A percentile compares a stretch with the other conserved stretches of the same genome.
These are phyloP conservation scores for Candolleomyces aberdarensis DNA, from an alignment of 768 basidiomycete genomes.

Conservation along the genomic window DNA sequence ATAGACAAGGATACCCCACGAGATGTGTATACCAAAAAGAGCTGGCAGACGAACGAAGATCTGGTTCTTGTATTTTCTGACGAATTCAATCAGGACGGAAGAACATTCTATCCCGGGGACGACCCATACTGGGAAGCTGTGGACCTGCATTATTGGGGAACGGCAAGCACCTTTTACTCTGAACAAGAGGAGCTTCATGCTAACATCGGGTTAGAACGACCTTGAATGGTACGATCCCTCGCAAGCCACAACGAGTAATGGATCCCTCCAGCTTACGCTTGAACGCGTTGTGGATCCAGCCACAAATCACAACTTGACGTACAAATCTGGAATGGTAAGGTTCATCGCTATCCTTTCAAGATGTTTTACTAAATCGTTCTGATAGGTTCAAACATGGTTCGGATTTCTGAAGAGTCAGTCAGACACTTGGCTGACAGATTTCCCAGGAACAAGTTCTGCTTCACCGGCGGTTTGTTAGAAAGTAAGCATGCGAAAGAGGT, in stretches of 20 bases:
- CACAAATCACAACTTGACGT: conserved; percentile 67
- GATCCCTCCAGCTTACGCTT: conserved; percentile 69
- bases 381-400: conserved; percentile 32
- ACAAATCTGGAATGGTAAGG: conserved; percentile 48
- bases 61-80: conserved; percentile 71
- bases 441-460: conserved; percentile 59
- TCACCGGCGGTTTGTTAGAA: conserved; percentile 73
- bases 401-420: not conserved
- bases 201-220: conserved; percentile 37
- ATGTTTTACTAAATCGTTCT: not conserved
- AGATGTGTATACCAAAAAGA: conserved; percentile 44
- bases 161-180: conserved; percentile 25
- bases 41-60: conserved; percentile 48
- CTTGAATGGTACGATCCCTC: conserved; percentile 78
- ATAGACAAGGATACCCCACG: conserved; percentile 75
- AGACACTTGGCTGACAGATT: conserved; percentile 41
- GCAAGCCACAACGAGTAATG: conserved; percentile 61
- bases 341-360: not conserved
- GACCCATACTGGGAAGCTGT: conserved; percentile 62
- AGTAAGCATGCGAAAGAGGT: conserved; percentile 13
- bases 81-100: conserved; percentile 73
- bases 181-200: not conserved
- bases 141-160: conserved; percentile 68
- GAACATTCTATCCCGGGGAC: conserved; percentile 65
- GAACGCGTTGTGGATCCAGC: conserved; percentile 36